These are phyloP conservation scores for Debaryomyces psychrophilus DNA, from an alignment of 1,139 yeast species.

Conservation along the genomic window DNA sequence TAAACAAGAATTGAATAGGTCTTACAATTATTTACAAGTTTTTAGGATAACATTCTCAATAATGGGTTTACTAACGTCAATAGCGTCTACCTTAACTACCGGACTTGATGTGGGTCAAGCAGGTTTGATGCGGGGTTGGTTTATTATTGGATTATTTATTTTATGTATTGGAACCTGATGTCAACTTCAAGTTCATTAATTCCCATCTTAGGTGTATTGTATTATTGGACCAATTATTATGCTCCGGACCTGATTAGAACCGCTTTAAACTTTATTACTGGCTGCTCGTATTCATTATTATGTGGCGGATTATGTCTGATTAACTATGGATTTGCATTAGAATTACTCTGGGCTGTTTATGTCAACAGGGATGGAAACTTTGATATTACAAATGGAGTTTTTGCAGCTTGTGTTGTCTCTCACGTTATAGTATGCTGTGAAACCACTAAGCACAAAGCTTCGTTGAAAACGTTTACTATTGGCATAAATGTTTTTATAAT, in stretches of 20 bases:
- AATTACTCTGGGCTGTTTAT: conserved; percentile 29
- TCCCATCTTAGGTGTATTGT: conserved; percentile 69
- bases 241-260: conserved; percentile 26
- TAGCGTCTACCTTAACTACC: conserved; percentile 33
- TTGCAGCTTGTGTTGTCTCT: conserved; percentile 27
- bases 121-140: conserved; percentile 69
- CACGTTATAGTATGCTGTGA: conserved; percentile 26
- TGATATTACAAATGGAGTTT: conserved; percentile 30
- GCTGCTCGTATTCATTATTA: conserved; percentile 30
- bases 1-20: conserved; percentile 50
- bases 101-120: conserved; percentile 54
- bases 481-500: conserved; percentile 20
- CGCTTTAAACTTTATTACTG: conserved; percentile 30
- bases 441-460: conserved; percentile 24
- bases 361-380: conserved; percentile 27
- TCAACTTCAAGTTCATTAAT: conserved; percentile 61
- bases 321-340: conserved; percentile 31
- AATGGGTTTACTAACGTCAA: conserved; percentile 55
- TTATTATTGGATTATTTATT: conserved; percentile 54
- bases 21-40: conserved; percentile 49
- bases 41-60: conserved; percentile 56
- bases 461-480: conserved; percentile 27
- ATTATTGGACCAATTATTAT: conserved; percentile 49
- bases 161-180: conserved; percentile 60
- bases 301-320: conserved; percentile 33